Percentiles rank a stretch among this genome's conserved stretches.
Evolutionary conservation across 306 rosid genomes (phyloP).

Genomic region (Casuarina glauca): DNA sequence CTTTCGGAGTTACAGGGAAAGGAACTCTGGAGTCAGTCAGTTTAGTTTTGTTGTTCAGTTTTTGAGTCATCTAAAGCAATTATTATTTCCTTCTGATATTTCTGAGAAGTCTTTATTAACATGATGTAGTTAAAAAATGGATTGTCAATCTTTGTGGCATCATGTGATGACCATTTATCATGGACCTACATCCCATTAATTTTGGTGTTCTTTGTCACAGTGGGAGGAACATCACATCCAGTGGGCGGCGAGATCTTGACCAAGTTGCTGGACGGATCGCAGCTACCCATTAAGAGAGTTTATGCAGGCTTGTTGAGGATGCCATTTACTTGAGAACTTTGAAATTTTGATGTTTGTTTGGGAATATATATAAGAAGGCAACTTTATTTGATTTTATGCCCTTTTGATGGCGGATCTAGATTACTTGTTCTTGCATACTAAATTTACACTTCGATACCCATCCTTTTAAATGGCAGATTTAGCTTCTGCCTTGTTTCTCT

Average conservation of each 20-base stretch:
- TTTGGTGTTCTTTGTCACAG: conserved; percentile 6
- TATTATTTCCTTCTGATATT: background rate
- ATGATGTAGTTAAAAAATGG: background rate
- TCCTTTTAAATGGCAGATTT: no score
- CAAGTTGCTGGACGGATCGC: conserved; percentile 55
- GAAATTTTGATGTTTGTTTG: background rate
- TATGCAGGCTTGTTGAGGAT: background rate
- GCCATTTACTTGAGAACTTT: background rate
- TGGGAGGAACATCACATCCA: conserved; percentile 48
- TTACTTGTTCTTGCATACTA: no score
- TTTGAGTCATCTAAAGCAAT: background rate
- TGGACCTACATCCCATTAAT: background rate
- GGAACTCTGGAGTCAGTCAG: background rate
- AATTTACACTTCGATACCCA: no score
- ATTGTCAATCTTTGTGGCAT: background rate
- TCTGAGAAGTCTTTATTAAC: background rate
- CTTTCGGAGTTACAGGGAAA: background rate
- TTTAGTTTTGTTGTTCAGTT: background rate
- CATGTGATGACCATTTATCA: background rate
- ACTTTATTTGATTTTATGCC: background rate
- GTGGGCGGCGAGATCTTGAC: conserved; percentile 47
- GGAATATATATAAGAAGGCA: background rate
- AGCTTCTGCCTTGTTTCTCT: no score
- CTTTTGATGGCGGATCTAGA: background rate
- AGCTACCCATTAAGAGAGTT: conserved; percentile 26